These are phyloP conservation scores for Termitomyces sp. DNA, from an alignment of 768 basidiomycete species.

Conservation along the genomic window DNA sequence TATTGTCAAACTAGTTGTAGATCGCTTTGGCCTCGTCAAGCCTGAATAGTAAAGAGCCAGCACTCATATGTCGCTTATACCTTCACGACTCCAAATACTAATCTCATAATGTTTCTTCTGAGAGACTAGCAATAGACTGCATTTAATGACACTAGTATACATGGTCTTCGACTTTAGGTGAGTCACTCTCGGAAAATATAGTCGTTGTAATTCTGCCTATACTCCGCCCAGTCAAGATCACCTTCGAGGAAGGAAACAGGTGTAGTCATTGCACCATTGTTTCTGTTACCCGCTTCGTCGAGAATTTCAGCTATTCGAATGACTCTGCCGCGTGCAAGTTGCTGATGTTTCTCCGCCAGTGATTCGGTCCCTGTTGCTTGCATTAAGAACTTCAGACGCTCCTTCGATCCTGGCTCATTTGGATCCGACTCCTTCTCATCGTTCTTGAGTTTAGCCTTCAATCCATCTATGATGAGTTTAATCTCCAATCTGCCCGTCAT, in stretches of 20 bases:
- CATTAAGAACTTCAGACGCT: background rate
- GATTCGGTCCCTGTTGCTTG: background rate
- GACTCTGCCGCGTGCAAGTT: background rate
- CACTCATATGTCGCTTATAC: background rate
- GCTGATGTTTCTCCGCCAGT: background rate
- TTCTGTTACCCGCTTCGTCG: background rate
- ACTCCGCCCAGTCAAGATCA: background rate
- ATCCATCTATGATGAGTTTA: background rate
- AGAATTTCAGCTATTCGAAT: background rate
- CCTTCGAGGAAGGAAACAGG: background rate
- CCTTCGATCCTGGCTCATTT: background rate
- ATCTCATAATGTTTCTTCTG: background rate
- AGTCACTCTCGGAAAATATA: background rate
- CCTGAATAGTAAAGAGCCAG: background rate
- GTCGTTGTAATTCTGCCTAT: background rate
- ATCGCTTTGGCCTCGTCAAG: constrained; percentile 35
- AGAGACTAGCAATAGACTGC: background rate
- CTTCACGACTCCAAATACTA: too few species aligned
- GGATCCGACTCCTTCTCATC: background rate
- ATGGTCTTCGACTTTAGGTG: background rate
- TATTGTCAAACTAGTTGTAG: constrained; percentile 69
- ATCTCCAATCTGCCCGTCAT: background rate
- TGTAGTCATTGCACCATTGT: background rate
- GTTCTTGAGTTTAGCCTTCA: background rate
- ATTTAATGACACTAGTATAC: background rate